These are phyloP conservation scores for Dioscorea zingiberensis DNA, from an alignment of 106 monocot genomes.

Conservation along the genomic window DNA sequence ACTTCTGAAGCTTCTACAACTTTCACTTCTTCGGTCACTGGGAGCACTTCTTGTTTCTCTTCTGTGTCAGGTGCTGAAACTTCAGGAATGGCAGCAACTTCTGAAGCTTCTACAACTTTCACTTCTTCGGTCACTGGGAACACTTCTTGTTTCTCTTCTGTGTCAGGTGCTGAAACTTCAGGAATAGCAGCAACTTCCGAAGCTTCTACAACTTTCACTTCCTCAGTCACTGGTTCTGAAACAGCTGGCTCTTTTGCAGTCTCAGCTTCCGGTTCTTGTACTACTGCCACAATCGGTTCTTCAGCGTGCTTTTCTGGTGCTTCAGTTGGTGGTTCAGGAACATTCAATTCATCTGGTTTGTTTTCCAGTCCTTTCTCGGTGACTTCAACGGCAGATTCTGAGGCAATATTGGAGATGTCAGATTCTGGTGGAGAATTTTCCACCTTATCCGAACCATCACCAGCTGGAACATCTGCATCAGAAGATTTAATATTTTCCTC, in stretches of 20 bases:
- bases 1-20: too few species aligned
- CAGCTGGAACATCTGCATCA: neutral
- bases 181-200: neutral
- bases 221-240: neutral
- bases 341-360: neutral
- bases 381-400: neutral
- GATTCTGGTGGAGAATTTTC: neutral
- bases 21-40: too few species aligned
- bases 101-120: neutral
- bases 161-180: neutral
- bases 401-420: neutral
- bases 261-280: constrained; percentile 6
- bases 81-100: neutral
- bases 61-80: neutral
- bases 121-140: neutral
- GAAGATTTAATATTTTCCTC: neutral
- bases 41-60: neutral
- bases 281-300: neutral
- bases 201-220: too few species aligned
- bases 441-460: neutral
- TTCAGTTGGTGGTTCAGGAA: neutral
- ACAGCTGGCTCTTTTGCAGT: neutral
- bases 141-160: neutral
- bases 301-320: neutral
- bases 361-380: neutral